A percentile compares a stretch with the other conserved stretches of the same genome.
Conservation (phyloP, 768 basidiomycete genomes). For the Zangia roseola region DNA sequence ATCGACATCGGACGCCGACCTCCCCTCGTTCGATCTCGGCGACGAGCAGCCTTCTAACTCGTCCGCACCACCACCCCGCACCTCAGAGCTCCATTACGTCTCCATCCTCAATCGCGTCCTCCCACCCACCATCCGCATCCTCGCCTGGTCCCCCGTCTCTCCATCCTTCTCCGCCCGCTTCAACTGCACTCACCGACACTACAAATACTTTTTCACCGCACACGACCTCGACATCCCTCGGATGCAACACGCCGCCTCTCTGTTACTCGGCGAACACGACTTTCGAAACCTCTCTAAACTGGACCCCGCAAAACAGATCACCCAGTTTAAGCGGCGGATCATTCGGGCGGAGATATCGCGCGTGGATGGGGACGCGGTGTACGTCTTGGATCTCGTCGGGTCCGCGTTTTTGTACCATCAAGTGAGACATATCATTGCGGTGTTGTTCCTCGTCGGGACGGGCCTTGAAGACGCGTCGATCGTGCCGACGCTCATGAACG, state of each 20-base stretch:
- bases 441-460: conserved; percentile 85
- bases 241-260: conserved; percentile 74
- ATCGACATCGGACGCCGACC: conserved; percentile 9
- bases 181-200: conserved; percentile 84
- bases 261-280: conserved; percentile 86
- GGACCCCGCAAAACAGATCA: conserved; percentile 89
- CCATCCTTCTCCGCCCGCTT: conserved; percentile 83
- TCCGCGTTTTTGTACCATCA: conserved; percentile 94
- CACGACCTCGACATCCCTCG: conserved; percentile 61
- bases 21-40: conserved; percentile 32
- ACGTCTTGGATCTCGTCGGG: conserved; percentile 83
- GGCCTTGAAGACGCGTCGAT: conserved; percentile 74
- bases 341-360: conserved; percentile 61
- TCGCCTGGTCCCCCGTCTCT: conserved; percentile 92
- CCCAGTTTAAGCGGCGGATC: conserved; percentile 70
- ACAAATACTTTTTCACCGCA: conserved; percentile 94
- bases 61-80: conserved; percentile 25
- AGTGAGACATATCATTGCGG: conserved; percentile 90
- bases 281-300: conserved; percentile 95
- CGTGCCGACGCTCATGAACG: conserved; percentile 72
- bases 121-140: conserved; percentile 83
- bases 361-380: conserved; percentile 39
- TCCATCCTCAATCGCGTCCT: conserved; percentile 82
- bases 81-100: conserved; percentile 71
- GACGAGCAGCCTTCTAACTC: conserved; percentile 40